Percentiles rank a stretch among this genome's conserved stretches.
These are phyloP conservation scores for Lipomyces anomalus DNA, from an alignment of 805 yeast species.

Conservation along the genomic window DNA sequence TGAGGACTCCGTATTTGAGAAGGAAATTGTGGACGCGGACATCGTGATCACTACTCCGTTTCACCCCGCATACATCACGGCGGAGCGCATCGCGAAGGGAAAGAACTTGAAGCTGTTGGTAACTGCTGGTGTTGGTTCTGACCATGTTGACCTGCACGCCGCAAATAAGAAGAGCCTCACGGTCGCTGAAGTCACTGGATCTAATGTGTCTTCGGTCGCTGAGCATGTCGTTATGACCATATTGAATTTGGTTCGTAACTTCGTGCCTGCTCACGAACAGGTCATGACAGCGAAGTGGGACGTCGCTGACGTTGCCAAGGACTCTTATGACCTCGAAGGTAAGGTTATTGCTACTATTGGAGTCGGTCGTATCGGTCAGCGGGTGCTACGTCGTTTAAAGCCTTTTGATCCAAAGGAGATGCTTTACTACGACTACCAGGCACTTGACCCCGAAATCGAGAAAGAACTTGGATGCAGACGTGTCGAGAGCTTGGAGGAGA, in stretches of 20 bases:
- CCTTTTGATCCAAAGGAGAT: constrained; percentile 72
- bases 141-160: constrained; percentile 68
- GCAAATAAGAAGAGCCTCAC: constrained; percentile 58
- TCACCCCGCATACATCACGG: constrained; percentile 71
- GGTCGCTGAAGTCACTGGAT: constrained; percentile 77
- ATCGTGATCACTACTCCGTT: constrained; percentile 75
- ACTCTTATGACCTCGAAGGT: constrained; percentile 67
- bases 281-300: constrained; percentile 62
- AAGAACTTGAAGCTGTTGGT: constrained; percentile 62
- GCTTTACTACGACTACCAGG: constrained; percentile 70
- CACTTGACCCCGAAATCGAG: constrained; percentile 54
- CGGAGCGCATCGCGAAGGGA: constrained; percentile 61
- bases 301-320: constrained; percentile 69
- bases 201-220: constrained; percentile 74
- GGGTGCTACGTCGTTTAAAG: constrained; percentile 63
- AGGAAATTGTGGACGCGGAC: constrained; percentile 64
- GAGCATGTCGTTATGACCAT: constrained; percentile 76
- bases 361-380: constrained; percentile 74
- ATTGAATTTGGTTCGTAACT: constrained; percentile 63
- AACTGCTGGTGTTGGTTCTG: constrained; percentile 84
- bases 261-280: constrained; percentile 71
- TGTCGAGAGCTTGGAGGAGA: constrained; percentile 44
- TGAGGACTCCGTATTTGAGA: constrained; percentile 51
- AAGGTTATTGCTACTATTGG: constrained; percentile 77
- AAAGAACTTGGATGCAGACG: constrained; percentile 63